Evolutionary conservation across 108 stramenopile species (phyloP), one percentile per base, ranked within the genome.

Genomic region (Cyclotella kingstonii): DNA sequence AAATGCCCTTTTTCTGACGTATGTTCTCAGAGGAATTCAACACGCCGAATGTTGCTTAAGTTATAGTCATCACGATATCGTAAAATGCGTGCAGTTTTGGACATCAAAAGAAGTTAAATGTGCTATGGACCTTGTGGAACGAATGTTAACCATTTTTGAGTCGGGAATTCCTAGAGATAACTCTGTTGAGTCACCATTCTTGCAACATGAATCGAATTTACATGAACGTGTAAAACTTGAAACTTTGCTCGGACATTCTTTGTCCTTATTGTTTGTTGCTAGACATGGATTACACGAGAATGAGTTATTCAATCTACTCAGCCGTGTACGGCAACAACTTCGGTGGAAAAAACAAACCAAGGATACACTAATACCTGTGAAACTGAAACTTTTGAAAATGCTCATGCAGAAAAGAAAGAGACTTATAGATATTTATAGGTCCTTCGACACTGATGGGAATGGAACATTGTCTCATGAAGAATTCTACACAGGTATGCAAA

Each of bases 261-360:
- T 85, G 39, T 75, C 78, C 2, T 64, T 81, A 2, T 50, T 85
- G 10, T 81, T 76, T 46, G 78, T 77, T 0, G 60, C 77, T 4
- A 61, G 84, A 12, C 81, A 85, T 29, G 84, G 84, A n/a, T 55
- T 85, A 17, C 75, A 58, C 31, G 84, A 81, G 47, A 35, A 54
- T 29, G 84, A 85, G 54, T 51, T 85, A 5, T 69, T 75, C 17
- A 62, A 72, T 5, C 49, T 82, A 10, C 70, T 85, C 21, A 53
- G 31, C 14, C 39, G 40, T n/a, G 65, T 69, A 27, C 7, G 18
- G 30, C 39, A 78, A 31, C 49, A 68, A 25, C 50, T 41, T 9
- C 22, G 38, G 0, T 66, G 68, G 76, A 55, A 43, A 6, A 36
- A 65, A 25, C 50, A 65, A 34, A 76, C 43, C 1, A 29, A 52